Evolutionary conservation across 1,139 yeast species (phyloP).

Genomic region (Suhomyces choctaworum): DNA sequence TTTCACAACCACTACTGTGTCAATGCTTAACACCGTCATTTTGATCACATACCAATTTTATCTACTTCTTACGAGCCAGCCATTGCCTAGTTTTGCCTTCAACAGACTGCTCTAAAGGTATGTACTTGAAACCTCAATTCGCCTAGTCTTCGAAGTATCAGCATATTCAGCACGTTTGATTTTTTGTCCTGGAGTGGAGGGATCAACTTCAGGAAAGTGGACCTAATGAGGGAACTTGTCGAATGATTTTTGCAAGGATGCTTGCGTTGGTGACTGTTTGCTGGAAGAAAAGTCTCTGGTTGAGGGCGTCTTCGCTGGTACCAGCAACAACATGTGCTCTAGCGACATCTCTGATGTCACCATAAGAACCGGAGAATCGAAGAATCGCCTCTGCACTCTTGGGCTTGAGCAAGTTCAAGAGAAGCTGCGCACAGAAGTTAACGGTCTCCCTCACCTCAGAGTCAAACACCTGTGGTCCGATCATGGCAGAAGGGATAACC

Average conservation of each 20-base stretch:
- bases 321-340: slow-evolving; percentile 15
- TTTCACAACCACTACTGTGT: too few relatives aligned
- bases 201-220: too few relatives aligned
- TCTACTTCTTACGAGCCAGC: too few relatives aligned
- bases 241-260: slow-evolving; percentile 32
- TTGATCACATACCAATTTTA: too few relatives aligned
- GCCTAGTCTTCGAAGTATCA: too few relatives aligned
- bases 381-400: slow-evolving; percentile 15
- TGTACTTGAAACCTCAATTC: too few relatives aligned
- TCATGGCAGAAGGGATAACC: neutral
- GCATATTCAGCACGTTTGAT: too few relatives aligned
- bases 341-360: slow-evolving; percentile 17
- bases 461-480: slow-evolving; percentile 3
- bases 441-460: neutral
- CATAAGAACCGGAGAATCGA: slow-evolving; percentile 10
- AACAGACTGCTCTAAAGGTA: too few relatives aligned
- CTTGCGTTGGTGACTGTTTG: slow-evolving; percentile 20
- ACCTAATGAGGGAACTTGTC: slow-evolving; percentile 13
- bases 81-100: too few relatives aligned
- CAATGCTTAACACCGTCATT: too few relatives aligned
- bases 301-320: slow-evolving; percentile 12
- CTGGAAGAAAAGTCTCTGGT: slow-evolving; percentile 10
- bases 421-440: slow-evolving; percentile 1
- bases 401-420: slow-evolving; percentile 10
- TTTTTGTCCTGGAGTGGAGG: too few relatives aligned